Evolutionary conservation across 768 basidiomycete species (phyloP), one percentile per base, ranked within the genome.

Genomic region (Lactifluus echinatus): DNA sequence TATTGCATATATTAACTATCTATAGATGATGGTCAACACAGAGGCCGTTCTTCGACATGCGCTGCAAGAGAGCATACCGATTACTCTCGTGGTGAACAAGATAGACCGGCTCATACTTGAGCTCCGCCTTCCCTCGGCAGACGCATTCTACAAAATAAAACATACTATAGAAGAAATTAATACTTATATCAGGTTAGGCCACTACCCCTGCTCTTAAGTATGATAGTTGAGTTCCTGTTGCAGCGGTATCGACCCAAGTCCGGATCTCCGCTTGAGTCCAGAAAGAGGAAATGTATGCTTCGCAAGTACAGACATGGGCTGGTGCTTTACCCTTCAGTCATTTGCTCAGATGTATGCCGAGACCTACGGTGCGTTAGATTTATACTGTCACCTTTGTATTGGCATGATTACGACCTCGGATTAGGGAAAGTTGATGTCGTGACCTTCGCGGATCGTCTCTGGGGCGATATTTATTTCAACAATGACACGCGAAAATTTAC

Each of bases 161-260:
- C 95, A 98, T 69, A 97, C 94, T 2, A 95, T 99, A 54, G 96
- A 99, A 69, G 96, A 99, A 70, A 85, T 99, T 51, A 99, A 99
- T 70, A 89, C 86, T 1, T 87, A 94, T 70, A 97, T 99, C 68
- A 87, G 91, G 91, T 93, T 24, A 15, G 55, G 59, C 66, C 56
- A 8, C 21, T 15, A 2, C 29, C 29, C 34, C 52, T 53, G 42
- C 15, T 21, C 44, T 34, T 3, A 8, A 2, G 24, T 46, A 59
- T 11, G 56, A 42, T 17, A 23, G 34, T 10, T 53, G 39, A 57
- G 21, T 37, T 50, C 24, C 10, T 33, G n/a, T 12, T 50, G 44
- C 46, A 89, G 87, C 64, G 75, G 80, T 46, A 91, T 98, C 65
- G 83, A 97, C 70, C 89, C 93, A 2, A 85, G 93, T 70, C 90